Evolutionary conservation across 2,329 filamentous ascomycete species (phyloP).

Genomic region (Pezicula radicicola): DNA sequence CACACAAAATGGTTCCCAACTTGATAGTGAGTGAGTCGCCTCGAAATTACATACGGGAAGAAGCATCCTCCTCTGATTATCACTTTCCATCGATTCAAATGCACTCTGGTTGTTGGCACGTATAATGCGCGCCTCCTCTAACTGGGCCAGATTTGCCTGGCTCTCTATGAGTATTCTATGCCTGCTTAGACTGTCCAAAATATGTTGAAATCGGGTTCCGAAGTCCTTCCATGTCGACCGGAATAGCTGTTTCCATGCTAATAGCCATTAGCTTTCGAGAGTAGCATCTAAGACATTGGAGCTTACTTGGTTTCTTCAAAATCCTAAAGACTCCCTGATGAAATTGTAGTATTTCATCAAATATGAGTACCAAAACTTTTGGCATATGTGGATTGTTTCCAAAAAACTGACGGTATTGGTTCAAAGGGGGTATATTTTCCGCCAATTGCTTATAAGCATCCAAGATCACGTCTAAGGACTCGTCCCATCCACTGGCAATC

Average conservation of each 20-base stretch:
- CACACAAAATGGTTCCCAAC: too few relatives aligned
- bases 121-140: conserved; percentile 25
- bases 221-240: conserved; percentile 31
- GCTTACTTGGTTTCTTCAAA: conserved; percentile 22
- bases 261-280: conserved; percentile 1
- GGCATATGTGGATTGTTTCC: conserved; percentile 25
- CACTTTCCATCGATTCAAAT: too few relatives aligned
- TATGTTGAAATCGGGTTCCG: conserved; percentile 20
- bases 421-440: conserved; percentile 33
- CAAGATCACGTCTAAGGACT: conserved; percentile 33
- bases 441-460: conserved; percentile 36
- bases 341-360: conserved; percentile 35
- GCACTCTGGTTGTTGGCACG: too few relatives aligned
- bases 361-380: conserved; percentile 29
- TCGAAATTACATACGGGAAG: too few relatives aligned
- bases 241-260: conserved; percentile 31
- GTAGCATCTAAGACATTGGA: neutral
- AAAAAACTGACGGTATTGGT: conserved; percentile 29
- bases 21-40: too few relatives aligned
- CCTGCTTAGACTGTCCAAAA: conserved; percentile 26
- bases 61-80: too few relatives aligned
- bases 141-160: conserved; percentile 25
- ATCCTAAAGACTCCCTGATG: conserved; percentile 30
- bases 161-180: conserved; percentile 28
- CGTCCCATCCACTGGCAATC: conserved; percentile 27